A percentile compares a stretch with the other conserved stretches of the same genome.
Evolutionary conservation across 2,329 filamentous ascomycete species (phyloP).

Genomic region (Thielaviopsis populi): DNA sequence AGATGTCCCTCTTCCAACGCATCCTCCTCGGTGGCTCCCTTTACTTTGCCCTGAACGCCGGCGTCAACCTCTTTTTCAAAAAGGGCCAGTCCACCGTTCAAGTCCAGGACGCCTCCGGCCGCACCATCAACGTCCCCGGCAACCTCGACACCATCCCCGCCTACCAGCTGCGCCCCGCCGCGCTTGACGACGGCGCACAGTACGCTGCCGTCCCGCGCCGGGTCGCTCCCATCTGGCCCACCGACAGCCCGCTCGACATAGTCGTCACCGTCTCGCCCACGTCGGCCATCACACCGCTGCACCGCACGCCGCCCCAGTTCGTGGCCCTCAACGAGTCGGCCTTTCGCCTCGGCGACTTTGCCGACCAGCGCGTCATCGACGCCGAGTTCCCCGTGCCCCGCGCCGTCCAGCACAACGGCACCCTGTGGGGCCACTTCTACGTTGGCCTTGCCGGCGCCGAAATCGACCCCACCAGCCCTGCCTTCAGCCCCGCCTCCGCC

Average conservation of each 20-base stretch:
- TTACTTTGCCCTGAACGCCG: conserved; percentile 44
- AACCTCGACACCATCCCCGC: conserved; percentile 45
- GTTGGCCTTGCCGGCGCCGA: conserved; percentile 60
- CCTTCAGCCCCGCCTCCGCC: conserved; percentile 60
- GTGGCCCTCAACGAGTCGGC: conserved; percentile 66
- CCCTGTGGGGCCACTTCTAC: conserved; percentile 89
- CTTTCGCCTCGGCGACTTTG: conserved; percentile 65
- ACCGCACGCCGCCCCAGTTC: conserved; percentile 47
- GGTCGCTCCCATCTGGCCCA: conserved; percentile 78
- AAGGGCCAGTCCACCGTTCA: conserved; percentile 34
- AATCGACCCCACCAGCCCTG: conserved; percentile 57
- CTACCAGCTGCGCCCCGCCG: conserved; percentile 48
- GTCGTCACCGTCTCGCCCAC: conserved; percentile 70
- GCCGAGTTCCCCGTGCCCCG: conserved; percentile 63
- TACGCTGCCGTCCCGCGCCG: conserved; percentile 52
- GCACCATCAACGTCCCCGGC: conserved; percentile 36
- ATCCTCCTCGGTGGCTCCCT: conserved; percentile 38
- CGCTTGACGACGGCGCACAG: conserved; percentile 43
- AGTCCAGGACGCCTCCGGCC: conserved; percentile 37
- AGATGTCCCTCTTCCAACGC: conserved; percentile 24
- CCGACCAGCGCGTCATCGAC: conserved; percentile 62
- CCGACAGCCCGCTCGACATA: conserved; percentile 65
- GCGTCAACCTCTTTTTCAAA: conserved; percentile 38
- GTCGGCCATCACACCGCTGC: conserved; percentile 51
- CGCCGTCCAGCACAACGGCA: conserved; percentile 78